Evolutionary conservation across 306 rosid genomes (phyloP), one percentile per base, ranked within the genome.

Genomic region (Dalbergia cochinchinensis): DNA sequence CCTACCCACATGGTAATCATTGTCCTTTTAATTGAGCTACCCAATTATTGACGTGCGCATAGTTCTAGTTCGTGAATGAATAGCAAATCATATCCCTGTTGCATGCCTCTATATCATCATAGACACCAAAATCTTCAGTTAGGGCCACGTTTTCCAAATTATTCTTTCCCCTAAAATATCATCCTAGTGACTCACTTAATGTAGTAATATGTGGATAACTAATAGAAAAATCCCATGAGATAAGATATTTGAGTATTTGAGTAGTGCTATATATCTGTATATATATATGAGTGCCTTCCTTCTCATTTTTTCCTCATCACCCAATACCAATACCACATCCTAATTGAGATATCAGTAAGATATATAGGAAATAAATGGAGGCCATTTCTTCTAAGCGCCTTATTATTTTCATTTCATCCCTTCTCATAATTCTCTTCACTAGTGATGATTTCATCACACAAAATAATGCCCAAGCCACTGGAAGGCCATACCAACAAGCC

Each of bases 231-330:
- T 4, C 4, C 4, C 6, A 26, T 0, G 15, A 65, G 10, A 22
- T 8, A 35, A n/a, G 71, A 16, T 33, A 41, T 6, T 53, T 20
- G 22, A 20, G 22, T 53, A 16, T 7, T 19, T 71, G 10, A 59
- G 75, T 48, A 59, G 75, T 48, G 57, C 80, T 82, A 76, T 48
- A 4, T 37, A 10, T 44, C 11, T 44, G 12, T 44, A 6, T 10
- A 7, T 7, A 55, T 68, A 71, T 22, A 59, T 61, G 13, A 12
- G 16, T 7, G 0, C 22, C 10, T 51, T 79, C 59, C 16, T 20
- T 66, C 75, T 63, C 80, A 53, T 5, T 57, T 45, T 41, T 50
- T 44, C 26, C 86, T 51, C 84, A 80, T 51, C 84, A 80, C 8
- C 69, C 77, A 78, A 71, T 3, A 22, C 33, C 5, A 8, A 53